These are phyloP conservation scores for Fusarium sp. DNA, from an alignment of 2,329 filamentous ascomycete genomes.

Conservation along the genomic window DNA sequence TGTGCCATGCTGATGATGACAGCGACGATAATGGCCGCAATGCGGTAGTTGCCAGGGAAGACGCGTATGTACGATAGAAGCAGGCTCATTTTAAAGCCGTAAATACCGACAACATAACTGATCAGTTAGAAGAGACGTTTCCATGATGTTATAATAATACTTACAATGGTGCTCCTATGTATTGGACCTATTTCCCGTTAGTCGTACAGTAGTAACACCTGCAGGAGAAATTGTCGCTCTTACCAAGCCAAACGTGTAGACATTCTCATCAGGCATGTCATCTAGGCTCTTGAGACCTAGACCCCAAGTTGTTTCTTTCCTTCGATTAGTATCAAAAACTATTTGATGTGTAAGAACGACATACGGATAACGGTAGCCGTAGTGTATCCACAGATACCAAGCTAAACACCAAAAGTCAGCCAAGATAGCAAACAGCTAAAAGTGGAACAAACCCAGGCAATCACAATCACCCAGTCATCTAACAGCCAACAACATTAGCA, in stretches of 20 bases:
- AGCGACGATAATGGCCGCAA: slow-evolving; percentile 48
- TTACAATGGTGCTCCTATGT: background rate
- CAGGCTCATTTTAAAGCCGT: slow-evolving; percentile 59
- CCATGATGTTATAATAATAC: background rate
- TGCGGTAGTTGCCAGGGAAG: slow-evolving; percentile 53
- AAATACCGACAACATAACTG: slow-evolving; percentile 54
- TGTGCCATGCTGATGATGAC: slow-evolving; percentile 52
- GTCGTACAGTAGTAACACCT: background rate
- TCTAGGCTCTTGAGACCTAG: background rate
- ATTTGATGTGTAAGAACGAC: background rate
- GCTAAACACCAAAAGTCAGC: background rate
- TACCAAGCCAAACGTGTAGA: background rate
- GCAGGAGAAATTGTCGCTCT: no score
- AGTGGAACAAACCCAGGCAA: background rate
- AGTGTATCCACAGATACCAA: background rate
- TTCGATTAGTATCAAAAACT: background rate
- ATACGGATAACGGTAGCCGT: background rate
- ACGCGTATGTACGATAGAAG: slow-evolving; percentile 59
- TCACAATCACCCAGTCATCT: background rate
- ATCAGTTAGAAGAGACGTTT: background rate
- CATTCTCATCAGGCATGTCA: background rate
- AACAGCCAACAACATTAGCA: background rate
- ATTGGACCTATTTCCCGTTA: background rate
- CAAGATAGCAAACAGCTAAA: background rate
- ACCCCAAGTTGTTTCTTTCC: background rate